phyloP scores from a whole-genome alignment of 1,284 basidiomycete genomes.

The Sporisorium sorghi region DNA sequence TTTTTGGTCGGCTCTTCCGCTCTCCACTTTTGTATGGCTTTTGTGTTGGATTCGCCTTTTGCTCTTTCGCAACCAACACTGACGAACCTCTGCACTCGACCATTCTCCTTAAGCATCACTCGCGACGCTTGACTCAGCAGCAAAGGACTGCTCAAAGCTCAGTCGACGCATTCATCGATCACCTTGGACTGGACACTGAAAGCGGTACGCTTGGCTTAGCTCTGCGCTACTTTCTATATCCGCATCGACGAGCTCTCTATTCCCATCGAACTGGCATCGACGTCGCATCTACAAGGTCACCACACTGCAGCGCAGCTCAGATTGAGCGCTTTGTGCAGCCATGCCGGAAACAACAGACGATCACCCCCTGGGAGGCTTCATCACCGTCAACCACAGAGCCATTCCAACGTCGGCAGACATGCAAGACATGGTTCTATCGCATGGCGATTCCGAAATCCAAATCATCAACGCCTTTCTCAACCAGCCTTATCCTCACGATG shows the following conservation, averaged over 20 bases:
- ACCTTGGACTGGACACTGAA: background rate
- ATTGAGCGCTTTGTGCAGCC: background rate
- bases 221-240: background rate
- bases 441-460: background rate
- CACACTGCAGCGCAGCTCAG: background rate
- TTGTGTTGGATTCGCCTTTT: background rate
- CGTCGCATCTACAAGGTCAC: background rate
- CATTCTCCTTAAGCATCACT: background rate
- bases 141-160: background rate
- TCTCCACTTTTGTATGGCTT: background rate
- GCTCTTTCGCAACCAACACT: background rate
- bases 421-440: slow-evolving; percentile 10
- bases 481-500: slow-evolving; percentile 3
- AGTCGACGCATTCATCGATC: background rate
- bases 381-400: slow-evolving; percentile 18
- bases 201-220: background rate
- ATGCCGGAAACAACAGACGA: slow-evolving; percentile 29
- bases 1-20: background rate
- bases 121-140: background rate
- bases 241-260: background rate
- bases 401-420: slow-evolving; percentile 8
- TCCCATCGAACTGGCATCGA: background rate
- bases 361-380: slow-evolving; percentile 13
- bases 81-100: background rate
- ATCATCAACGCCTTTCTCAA: slow-evolving; percentile 15